These are phyloP conservation scores for Yamagishiella unicocca DNA, from an alignment of 139 green algal genomes.

Conservation along the genomic window DNA sequence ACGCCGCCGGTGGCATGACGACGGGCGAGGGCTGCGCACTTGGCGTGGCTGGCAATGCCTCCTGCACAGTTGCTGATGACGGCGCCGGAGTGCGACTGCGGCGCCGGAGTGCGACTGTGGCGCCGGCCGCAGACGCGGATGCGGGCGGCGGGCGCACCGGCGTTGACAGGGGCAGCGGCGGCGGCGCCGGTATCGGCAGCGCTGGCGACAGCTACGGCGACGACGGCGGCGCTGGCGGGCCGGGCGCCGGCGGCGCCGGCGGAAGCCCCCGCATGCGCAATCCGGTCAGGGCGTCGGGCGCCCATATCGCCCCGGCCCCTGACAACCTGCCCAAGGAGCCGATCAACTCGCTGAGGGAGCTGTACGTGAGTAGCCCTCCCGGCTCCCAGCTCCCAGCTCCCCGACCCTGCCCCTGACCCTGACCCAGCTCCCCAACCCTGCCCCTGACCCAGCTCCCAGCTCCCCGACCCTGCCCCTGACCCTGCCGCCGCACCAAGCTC, in stretches of 20 bases:
- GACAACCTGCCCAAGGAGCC: constrained; percentile 31
- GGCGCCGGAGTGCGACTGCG: too few species aligned
- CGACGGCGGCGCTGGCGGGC: not conserved
- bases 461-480: too few species aligned
- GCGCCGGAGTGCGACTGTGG: too few species aligned
- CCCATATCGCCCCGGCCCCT: constrained; percentile 32
- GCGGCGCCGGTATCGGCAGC: not conserved
- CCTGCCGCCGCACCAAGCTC: too few species aligned
- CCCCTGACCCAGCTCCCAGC: too few species aligned
- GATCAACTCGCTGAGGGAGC: not conserved
- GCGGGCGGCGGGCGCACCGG: not conserved
- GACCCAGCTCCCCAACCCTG: too few species aligned
- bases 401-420: too few species aligned
- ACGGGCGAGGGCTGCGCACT: too few species aligned
- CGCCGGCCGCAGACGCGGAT: too few species aligned
- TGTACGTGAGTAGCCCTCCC: constrained; percentile 7
- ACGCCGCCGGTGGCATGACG: too few species aligned
- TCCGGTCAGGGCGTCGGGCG: not conserved
- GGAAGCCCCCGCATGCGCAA: not conserved
- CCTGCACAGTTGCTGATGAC: too few species aligned
- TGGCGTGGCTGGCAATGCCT: too few species aligned
- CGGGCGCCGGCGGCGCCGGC: not conserved
- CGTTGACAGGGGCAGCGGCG: not conserved
- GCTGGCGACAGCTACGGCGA: not conserved
- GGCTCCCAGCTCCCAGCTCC: not conserved